Conservation (phyloP, 371 early-diverging fungal species). For the Rhizopus stolonifer region DNA sequence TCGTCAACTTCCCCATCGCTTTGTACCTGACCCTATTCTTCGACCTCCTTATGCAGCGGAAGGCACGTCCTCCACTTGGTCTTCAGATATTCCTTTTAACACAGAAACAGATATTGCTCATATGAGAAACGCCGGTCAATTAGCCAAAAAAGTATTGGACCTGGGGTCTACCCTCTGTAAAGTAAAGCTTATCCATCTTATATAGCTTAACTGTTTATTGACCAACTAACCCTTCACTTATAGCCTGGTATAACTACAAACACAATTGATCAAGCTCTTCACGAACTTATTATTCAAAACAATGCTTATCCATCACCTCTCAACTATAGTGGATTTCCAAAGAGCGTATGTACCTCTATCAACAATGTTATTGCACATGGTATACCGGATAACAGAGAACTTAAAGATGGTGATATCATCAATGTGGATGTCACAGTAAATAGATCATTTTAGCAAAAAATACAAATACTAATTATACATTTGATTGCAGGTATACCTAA, state of each 20-base stretch:
- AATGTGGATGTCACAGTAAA: constrained; percentile 83
- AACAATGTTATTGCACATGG: constrained; percentile 93
- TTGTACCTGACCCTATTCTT: constrained; percentile 65
- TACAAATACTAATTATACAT: background rate
- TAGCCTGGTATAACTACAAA: constrained; percentile 73
- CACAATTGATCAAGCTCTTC: constrained; percentile 71
- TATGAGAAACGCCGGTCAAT: constrained; percentile 67
- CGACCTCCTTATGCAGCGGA: constrained; percentile 74
- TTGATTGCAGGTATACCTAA: constrained; percentile 58
- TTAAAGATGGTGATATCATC: constrained; percentile 83
- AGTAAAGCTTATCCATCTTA: constrained; percentile 17
- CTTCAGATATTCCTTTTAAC: constrained; percentile 32
- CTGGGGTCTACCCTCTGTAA: constrained; percentile 40
- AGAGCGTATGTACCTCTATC: constrained; percentile 78
- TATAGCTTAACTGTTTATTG: background rate
- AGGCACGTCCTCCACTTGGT: constrained; percentile 65
- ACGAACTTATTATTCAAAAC: constrained; percentile 64
- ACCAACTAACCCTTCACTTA: background rate
- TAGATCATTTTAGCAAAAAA: background rate
- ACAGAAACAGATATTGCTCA: constrained; percentile 57
- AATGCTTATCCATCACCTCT: constrained; percentile 88
- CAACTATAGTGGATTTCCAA: constrained; percentile 84
- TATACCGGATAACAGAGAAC: constrained; percentile 79
- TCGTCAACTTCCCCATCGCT: constrained; percentile 45
- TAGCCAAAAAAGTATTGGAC: constrained; percentile 66